Conservation (phyloP, 225 moss, liverwort and hornwort species). For the Neckera pumila region DNA sequence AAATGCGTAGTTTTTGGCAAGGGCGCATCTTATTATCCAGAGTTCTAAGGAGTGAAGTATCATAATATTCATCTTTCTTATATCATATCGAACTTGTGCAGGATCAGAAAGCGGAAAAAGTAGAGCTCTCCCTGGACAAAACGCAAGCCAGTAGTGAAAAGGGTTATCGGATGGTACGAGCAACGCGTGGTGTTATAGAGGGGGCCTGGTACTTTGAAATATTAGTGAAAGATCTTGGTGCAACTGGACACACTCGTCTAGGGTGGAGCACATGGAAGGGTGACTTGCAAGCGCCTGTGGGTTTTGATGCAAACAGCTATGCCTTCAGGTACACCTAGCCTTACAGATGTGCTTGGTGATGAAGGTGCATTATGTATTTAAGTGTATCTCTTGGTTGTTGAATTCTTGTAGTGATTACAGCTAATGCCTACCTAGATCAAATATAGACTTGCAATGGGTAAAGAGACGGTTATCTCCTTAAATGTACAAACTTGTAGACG, state of each 20-base stretch:
- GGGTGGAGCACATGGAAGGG: conserved; percentile 94
- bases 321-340: conserved; percentile 42
- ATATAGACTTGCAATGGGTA: not conserved
- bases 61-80: not conserved
- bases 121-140: conserved; percentile 81
- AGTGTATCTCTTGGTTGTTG: not conserved
- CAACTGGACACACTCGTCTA: conserved; percentile 78
- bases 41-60: not conserved
- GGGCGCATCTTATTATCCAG: not conserved
- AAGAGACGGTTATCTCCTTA: not conserved
- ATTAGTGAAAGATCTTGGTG: conserved; percentile 60
- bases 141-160: conserved; percentile 87
- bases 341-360: not conserved
- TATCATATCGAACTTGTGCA: not conserved
- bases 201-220: conserved; percentile 99
- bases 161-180: conserved; percentile 97
- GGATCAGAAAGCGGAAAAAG: conserved; percentile 92
- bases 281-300: conserved; percentile 96
- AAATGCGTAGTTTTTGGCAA: not conserved
- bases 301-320: conserved; percentile 93
- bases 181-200: conserved; percentile 81
- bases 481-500: not conserved
- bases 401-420: not conserved
- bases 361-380: not conserved
- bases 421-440: not conserved